A percentile compares a stretch with the other conserved stretches of the same genome.
These are phyloP conservation scores for Hippophae tibetana DNA, from an alignment of 306 rosid species.

Conservation along the genomic window DNA sequence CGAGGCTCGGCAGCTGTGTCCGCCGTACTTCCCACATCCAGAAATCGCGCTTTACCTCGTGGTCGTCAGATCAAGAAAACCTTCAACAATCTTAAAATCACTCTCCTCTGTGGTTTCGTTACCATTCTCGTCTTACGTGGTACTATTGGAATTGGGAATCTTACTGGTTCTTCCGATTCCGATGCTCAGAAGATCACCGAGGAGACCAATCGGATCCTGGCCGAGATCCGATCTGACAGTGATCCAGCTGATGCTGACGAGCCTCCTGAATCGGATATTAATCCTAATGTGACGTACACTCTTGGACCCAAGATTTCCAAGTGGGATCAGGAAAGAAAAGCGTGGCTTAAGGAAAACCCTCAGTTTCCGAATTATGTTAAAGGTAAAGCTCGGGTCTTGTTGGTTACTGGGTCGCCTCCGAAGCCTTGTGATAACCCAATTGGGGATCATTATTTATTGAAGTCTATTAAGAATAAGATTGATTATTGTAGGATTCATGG, in stretches of 20 bases:
- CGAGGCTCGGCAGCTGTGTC: too few relatives aligned
- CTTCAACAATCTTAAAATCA: conserved; percentile 83
- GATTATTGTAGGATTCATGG: conserved; percentile 95
- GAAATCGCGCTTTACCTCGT: conserved; percentile 40
- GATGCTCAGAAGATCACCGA: conserved; percentile 59
- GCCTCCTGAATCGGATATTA: conserved; percentile 29
- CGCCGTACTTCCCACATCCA: conserved; percentile 13
- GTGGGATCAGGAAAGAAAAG: conserved; percentile 58
- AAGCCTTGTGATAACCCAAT: conserved; percentile 93
- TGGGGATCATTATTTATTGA: conserved; percentile 87
- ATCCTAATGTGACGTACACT: conserved; percentile 57
- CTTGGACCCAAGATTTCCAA: conserved; percentile 67
- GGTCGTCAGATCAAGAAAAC: conserved; percentile 88
- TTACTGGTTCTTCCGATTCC: conserved; percentile 35
- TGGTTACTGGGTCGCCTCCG: conserved; percentile 88
- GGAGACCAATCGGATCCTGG: conserved; percentile 81
- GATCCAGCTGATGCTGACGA: conserved; percentile 64
- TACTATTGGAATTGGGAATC: conserved; percentile 74
- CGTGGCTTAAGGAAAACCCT: conserved; percentile 59
- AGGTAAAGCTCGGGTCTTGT: conserved; percentile 76
- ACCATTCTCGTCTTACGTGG: conserved; percentile 97
- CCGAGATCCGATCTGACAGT: conserved; percentile 88
- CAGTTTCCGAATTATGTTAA: conserved; percentile 50
- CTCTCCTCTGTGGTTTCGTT: conserved; percentile 86
- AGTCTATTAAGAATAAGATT: conserved; percentile 78